Conservation (phyloP, 2,329 filamentous ascomycete genomes). For the Xylaria sp. region DNA sequence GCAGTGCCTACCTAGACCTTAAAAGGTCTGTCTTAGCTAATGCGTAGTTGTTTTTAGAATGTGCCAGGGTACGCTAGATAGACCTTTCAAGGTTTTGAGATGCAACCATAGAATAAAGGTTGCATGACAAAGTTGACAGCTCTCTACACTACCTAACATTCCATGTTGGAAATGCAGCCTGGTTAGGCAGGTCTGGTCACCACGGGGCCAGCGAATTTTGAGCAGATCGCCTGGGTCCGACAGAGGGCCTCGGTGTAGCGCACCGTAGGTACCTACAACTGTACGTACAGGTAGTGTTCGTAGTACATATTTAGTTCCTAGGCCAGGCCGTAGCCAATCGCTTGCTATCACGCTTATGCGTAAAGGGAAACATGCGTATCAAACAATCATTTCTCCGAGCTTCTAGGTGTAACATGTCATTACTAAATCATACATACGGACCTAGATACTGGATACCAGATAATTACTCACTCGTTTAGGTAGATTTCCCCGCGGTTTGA, state of each 20-base stretch:
- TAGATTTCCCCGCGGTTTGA: background rate
- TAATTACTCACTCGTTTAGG: background rate
- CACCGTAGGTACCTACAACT: background rate
- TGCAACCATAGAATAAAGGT: slow-evolving; percentile 6
- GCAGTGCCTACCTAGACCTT: background rate
- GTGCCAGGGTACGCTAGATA: slow-evolving; percentile 14
- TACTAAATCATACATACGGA: slow-evolving; percentile 8
- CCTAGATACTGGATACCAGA: too few relatives aligned
- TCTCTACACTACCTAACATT: background rate
- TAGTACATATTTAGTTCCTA: too few relatives aligned
- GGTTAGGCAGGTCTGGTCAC: background rate
- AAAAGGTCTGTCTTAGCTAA: slow-evolving; percentile 17
- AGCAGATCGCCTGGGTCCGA: slow-evolving; percentile 27
- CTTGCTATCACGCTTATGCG: slow-evolving; percentile 13
- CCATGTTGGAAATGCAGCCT: background rate
- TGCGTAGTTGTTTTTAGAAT: slow-evolving; percentile 29
- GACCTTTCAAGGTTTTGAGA: background rate
- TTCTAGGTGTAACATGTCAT: slow-evolving; percentile 6
- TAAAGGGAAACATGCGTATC: slow-evolving; percentile 1
- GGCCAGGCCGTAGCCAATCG: slow-evolving; percentile 8
- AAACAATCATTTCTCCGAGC: slow-evolving; percentile 11
- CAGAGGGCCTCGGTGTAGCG: background rate
- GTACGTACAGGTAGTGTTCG: too few relatives aligned
- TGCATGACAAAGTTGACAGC: too few relatives aligned
- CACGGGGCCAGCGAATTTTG: background rate